Evolutionary conservation across 441 rosid species (phyloP).

Genomic region (Sinapis alba): DNA sequence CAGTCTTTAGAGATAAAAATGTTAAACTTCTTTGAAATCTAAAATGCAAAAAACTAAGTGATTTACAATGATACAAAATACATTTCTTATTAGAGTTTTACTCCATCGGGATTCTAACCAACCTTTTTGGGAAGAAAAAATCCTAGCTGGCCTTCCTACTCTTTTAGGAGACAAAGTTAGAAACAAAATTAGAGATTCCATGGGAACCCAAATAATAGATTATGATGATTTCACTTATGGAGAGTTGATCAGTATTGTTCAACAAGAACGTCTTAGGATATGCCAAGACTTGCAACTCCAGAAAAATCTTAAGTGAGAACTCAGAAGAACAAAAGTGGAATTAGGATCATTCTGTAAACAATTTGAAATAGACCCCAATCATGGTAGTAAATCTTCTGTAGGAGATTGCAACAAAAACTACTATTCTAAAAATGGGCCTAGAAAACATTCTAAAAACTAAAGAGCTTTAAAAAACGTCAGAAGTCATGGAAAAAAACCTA

Average conservation of each 20-base stretch:
- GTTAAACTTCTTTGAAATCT: neutral
- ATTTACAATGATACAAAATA: conserved; percentile 4
- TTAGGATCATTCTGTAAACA: neutral
- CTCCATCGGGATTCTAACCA: neutral
- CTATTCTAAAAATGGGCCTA: neutral
- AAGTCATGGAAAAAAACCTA: neutral
- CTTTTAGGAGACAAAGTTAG: neutral
- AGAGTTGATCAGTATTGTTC: neutral
- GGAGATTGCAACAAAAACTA: neutral
- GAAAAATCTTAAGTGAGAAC: neutral
- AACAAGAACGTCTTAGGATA: neutral
- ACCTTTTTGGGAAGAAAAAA: neutral
- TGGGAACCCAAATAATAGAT: neutral
- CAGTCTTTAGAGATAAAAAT: neutral
- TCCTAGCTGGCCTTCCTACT: neutral
- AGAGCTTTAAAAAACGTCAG: neutral
- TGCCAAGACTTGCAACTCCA: neutral
- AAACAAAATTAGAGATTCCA: neutral
- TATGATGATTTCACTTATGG: conserved; percentile 1
- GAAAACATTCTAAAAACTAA: neutral
- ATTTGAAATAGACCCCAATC: neutral
- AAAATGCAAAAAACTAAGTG: neutral
- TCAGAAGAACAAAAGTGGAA: neutral
- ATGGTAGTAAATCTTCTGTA: neutral
- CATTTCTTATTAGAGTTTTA: neutral